A percentile compares a stretch with the other conserved stretches of the same genome.
phyloP scores from a whole-genome alignment of 768 basidiomycete genomes.

The Albatrellus ellisii region DNA sequence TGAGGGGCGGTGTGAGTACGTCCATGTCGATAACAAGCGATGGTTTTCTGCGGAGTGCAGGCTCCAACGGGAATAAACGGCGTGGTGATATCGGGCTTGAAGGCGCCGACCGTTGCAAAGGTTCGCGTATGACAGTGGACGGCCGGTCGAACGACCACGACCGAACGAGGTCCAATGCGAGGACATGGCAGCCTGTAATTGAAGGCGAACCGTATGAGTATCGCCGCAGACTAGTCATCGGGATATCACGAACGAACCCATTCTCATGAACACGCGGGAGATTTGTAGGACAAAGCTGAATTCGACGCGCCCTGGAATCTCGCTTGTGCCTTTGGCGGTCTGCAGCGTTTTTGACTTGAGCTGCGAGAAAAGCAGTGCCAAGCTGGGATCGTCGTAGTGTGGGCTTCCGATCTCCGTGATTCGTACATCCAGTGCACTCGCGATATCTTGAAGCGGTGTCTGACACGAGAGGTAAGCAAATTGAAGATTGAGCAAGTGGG shows the following conservation, averaged over 20 bases:
- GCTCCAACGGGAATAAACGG: slow-evolving; percentile 34
- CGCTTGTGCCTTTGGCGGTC: slow-evolving; percentile 84
- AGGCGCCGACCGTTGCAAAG: slow-evolving; percentile 18
- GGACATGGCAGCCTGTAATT: slow-evolving; percentile 71
- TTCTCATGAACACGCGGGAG: slow-evolving; percentile 83
- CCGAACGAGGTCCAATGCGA: slow-evolving; percentile 83
- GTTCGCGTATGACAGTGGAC: slow-evolving; percentile 25
- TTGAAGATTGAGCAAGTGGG: not conserved
- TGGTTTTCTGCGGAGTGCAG: slow-evolving; percentile 43
- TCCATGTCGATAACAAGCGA: slow-evolving; percentile 90
- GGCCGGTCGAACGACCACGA: slow-evolving; percentile 90
- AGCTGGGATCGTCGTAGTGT: slow-evolving; percentile 88
- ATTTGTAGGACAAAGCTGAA: slow-evolving; percentile 96
- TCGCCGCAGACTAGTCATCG: too few species aligned
- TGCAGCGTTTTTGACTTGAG: slow-evolving; percentile 85
- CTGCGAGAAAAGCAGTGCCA: slow-evolving; percentile 83
- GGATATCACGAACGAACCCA: slow-evolving; percentile 57
- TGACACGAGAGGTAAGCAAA: slow-evolving; percentile 17
- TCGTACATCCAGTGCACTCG: slow-evolving; percentile 36
- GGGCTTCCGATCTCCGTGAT: slow-evolving; percentile 66
- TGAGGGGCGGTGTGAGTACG: slow-evolving; percentile 45
- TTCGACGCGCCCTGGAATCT: slow-evolving; percentile 78
- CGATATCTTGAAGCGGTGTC: slow-evolving; percentile 72
- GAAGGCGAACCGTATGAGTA: not conserved
- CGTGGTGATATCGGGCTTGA: slow-evolving; percentile 33